phyloP scores from a whole-genome alignment of 1,284 basidiomycete genomes.

The Rhodotorula sp. region DNA sequence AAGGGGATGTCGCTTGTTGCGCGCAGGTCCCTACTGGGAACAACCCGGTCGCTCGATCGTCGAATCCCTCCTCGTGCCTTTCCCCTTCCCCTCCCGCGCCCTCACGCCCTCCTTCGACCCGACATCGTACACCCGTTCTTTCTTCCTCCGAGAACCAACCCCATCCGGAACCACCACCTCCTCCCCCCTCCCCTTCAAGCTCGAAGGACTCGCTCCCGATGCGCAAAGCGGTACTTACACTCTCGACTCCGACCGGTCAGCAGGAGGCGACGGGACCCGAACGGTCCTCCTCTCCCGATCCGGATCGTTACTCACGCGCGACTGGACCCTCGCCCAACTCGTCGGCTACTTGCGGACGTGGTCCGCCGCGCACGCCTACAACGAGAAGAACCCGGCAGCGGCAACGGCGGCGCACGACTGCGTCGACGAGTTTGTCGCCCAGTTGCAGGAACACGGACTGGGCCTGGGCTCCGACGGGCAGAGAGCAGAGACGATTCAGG shows the following conservation, averaged over 20 bases:
- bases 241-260: too few species aligned
- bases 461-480: constrained; percentile 27
- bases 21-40: constrained; percentile 67
- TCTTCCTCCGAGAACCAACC: constrained; percentile 7
- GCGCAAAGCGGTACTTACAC: background rate
- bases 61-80: constrained; percentile 65
- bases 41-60: constrained; percentile 75
- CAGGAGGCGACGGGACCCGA: too few species aligned
- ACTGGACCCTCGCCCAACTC: constrained; percentile 64
- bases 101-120: background rate
- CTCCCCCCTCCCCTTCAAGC: background rate
- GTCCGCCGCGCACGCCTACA: constrained; percentile 69
- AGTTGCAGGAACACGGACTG: constrained; percentile 54
- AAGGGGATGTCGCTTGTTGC: constrained; percentile 44
- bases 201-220: background rate
- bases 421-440: constrained; percentile 61
- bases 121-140: constrained; percentile 20
- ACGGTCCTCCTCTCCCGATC: constrained; percentile 49
- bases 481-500: constrained; percentile 55
- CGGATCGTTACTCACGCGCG: constrained; percentile 57
- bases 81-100: constrained; percentile 61
- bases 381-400: constrained; percentile 50
- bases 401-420: background rate
- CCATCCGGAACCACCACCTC: too few species aligned
- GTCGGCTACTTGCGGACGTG: constrained; percentile 69